Evolutionary conservation across 2,329 filamentous ascomycete species (phyloP).

Genomic region (Cryphonectria japonica): DNA sequence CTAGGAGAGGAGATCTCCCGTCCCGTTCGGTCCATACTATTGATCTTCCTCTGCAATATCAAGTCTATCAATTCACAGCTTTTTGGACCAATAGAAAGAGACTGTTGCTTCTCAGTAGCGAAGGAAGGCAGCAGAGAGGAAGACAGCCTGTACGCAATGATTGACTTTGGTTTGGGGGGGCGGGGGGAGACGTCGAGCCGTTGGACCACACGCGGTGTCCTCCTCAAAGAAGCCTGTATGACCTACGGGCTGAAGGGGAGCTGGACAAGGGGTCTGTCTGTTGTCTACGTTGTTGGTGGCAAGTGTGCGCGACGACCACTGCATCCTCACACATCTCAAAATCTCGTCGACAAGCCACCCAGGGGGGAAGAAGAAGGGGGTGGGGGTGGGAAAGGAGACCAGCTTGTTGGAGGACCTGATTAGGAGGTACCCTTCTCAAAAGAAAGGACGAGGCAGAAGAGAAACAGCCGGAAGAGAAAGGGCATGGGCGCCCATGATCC

Average conservation of each 20-base stretch:
- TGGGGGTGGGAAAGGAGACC: too few species aligned
- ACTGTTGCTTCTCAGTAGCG: too few species aligned
- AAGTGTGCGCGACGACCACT: not conserved
- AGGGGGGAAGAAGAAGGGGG: not conserved
- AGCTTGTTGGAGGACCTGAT: not conserved
- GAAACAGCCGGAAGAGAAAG: not conserved
- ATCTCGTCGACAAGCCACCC: not conserved
- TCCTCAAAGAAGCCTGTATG: not conserved
- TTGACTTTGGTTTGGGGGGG: too few species aligned
- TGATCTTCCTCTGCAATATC: too few species aligned
- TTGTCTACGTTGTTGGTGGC: not conserved
- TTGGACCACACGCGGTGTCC: too few species aligned
- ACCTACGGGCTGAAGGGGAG: not conserved
- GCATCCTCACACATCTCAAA: not conserved
- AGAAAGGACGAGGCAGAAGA: not conserved
- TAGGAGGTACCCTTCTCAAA: not conserved
- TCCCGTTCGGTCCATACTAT: too few species aligned
- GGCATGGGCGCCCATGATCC: not conserved
- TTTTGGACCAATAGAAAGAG: too few species aligned
- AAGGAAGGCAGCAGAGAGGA: not conserved
- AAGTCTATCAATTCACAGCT: too few species aligned
- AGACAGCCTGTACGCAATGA: too few species aligned
- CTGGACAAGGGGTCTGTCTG: not conserved
- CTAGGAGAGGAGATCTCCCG: too few species aligned
- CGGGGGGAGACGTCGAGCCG: too few species aligned